Percentiles rank a stretch among this genome's conserved stretches.
Evolutionary conservation across 495 filamentous ascomycete genomes (phyloP).

Genomic region (Cudoniella acicularis): DNA sequence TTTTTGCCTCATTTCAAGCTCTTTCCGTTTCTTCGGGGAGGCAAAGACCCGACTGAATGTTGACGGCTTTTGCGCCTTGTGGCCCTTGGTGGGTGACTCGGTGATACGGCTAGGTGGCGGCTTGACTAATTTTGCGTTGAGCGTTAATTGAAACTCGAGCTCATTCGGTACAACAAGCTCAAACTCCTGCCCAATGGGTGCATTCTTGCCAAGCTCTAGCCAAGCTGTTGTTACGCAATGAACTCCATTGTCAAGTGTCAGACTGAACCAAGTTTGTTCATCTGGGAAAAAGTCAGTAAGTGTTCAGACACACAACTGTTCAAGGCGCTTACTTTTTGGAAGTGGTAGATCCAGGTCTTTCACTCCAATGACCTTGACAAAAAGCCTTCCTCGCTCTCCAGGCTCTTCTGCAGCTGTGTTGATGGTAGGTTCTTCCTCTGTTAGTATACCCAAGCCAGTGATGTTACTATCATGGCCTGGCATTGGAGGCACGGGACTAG

Average conservation of each 20-base stretch:
- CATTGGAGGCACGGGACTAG: slow-evolving; percentile 71
- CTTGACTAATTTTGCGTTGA: slow-evolving; percentile 90
- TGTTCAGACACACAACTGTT: not conserved
- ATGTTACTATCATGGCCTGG: slow-evolving; percentile 85
- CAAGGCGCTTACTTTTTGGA: slow-evolving; percentile 67
- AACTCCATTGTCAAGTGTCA: slow-evolving; percentile 94
- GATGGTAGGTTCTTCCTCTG: slow-evolving; percentile 49
- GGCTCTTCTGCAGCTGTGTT: slow-evolving; percentile 64
- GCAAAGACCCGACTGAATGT: slow-evolving; percentile 90
- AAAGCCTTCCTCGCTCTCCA: slow-evolving; percentile 85
- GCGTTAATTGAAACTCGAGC: slow-evolving; percentile 92
- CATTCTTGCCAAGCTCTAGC: slow-evolving; percentile 87
- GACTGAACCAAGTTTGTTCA: slow-evolving; percentile 85
- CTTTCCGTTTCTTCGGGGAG: slow-evolving; percentile 91
- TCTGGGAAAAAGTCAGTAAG: slow-evolving; percentile 27
- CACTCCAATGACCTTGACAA: slow-evolving; percentile 95
- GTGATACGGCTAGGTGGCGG: slow-evolving; percentile 54
- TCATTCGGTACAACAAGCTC: slow-evolving; percentile 96
- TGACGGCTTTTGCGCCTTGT: slow-evolving; percentile 63
- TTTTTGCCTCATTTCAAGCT: slow-evolving; percentile 76
- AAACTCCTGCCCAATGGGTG: slow-evolving; percentile 96
- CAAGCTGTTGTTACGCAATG: slow-evolving; percentile 97
- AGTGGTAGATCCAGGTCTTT: slow-evolving; percentile 92
- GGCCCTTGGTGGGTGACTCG: slow-evolving; percentile 53
- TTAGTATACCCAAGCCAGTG: slow-evolving; percentile 51